These are phyloP conservation scores for Polyplosphaeria fusca DNA, from an alignment of 495 filamentous ascomycete genomes.

Conservation along the genomic window DNA sequence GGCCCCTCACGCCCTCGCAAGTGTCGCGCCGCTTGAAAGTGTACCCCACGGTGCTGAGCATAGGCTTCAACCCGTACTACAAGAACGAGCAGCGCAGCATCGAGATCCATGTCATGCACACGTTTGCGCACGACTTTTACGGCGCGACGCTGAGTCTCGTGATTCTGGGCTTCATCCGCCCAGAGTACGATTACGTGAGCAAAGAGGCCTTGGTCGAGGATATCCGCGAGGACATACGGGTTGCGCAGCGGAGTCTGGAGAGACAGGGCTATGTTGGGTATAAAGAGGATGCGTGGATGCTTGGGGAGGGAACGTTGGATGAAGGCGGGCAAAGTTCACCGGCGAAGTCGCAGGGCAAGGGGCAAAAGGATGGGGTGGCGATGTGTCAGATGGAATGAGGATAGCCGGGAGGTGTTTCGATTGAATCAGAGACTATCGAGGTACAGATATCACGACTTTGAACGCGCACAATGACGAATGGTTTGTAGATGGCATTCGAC, in stretches of 20 bases:
- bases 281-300: constrained; percentile 49
- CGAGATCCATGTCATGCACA: constrained; percentile 88
- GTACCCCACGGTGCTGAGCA: constrained; percentile 86
- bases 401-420: too few species aligned
- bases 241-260: constrained; percentile 69
- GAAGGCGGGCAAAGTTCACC: too few species aligned
- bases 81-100: constrained; percentile 29
- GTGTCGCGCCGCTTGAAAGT: constrained; percentile 36
- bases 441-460: too few species aligned
- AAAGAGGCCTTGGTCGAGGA: constrained; percentile 81
- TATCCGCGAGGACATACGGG: constrained; percentile 82
- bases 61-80: constrained; percentile 41
- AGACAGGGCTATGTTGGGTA: constrained; percentile 63
- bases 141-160: constrained; percentile 69
- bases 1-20: constrained; percentile 3
- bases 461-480: too few species aligned
- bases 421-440: too few species aligned
- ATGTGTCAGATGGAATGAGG: constrained; percentile 12
- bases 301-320: constrained; percentile 7
- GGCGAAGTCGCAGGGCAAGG: constrained; percentile 2
- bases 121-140: constrained; percentile 78
- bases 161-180: constrained; percentile 82
- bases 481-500: too few species aligned
- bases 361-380: constrained; percentile 28
- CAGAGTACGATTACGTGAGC: constrained; percentile 82